Conservation (phyloP, 1,284 basidiomycete species). For the Singerocomus rubriflavus region DNA sequence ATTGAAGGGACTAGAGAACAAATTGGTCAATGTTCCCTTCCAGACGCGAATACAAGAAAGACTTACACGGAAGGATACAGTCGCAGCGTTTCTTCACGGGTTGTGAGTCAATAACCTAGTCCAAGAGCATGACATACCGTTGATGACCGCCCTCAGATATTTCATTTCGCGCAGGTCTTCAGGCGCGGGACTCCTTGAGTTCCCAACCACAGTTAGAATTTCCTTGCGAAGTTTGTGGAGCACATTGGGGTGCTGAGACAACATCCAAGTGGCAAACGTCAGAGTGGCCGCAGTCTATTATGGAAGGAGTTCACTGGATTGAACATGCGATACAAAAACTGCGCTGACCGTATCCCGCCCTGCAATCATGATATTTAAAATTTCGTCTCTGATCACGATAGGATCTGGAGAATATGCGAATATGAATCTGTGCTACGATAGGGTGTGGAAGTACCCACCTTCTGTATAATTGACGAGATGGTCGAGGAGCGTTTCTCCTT, state of each 20-base stretch:
- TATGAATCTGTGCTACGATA: neutral
- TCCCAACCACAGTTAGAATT: constrained; percentile 47
- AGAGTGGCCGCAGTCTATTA: constrained; percentile 49
- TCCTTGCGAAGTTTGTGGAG: constrained; percentile 51
- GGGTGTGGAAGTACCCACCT: constrained; percentile 10
- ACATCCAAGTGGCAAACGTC: constrained; percentile 53
- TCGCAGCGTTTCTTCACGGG: constrained; percentile 51
- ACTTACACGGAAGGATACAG: constrained; percentile 60
- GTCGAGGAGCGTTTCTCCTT: constrained; percentile 31
- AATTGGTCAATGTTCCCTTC: constrained; percentile 6
- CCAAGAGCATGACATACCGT: constrained; percentile 38
- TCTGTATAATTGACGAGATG: constrained; percentile 33
- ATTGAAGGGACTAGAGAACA: constrained; percentile 34
- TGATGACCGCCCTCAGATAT: constrained; percentile 57
- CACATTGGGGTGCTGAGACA: constrained; percentile 50
- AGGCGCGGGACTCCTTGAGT: constrained; percentile 42
- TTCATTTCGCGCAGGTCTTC: constrained; percentile 58
- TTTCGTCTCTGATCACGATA: constrained; percentile 44
- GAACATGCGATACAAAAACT: neutral
- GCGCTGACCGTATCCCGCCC: constrained; percentile 46
- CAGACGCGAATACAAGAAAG: neutral
- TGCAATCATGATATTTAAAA: constrained; percentile 50
- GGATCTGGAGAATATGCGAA: constrained; percentile 19
- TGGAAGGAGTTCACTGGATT: neutral
- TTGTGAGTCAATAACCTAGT: neutral